These are phyloP conservation scores for Scutellaria minor DNA, from an alignment of 257 asterid species.

Conservation along the genomic window DNA sequence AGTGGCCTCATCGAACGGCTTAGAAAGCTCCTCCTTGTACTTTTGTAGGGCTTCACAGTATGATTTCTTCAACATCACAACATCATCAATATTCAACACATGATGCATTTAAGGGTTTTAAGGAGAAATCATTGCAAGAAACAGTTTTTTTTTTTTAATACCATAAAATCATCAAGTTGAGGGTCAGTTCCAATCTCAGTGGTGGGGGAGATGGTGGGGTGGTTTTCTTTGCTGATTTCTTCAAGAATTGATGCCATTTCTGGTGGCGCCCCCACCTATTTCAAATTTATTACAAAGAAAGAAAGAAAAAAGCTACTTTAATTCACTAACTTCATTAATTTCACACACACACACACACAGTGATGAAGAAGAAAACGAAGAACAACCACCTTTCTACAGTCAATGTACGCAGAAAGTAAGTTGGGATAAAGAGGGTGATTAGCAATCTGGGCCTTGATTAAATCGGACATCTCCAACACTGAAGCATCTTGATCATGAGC, in stretches of 20 bases:
- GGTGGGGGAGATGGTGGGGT: constrained; percentile 26
- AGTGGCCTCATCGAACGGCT: constrained; percentile 82
- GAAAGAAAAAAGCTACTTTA: too few relatives aligned
- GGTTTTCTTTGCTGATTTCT: constrained; percentile 64
- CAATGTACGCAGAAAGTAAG: constrained; percentile 71
- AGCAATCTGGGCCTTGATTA: constrained; percentile 76
- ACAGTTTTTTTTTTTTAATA: constrained; percentile 7
- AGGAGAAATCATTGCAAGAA: neutral
- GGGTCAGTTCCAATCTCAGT: constrained; percentile 66
- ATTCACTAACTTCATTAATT: too few relatives aligned
- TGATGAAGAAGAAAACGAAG: neutral
- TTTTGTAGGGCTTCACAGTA: constrained; percentile 66
- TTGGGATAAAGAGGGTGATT: constrained; percentile 84
- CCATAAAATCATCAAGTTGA: constrained; percentile 86
- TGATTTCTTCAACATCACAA: constrained; percentile 53
- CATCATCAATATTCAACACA: neutral
- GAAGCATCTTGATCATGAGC: constrained; percentile 11
- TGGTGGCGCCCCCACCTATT: constrained; percentile 78
- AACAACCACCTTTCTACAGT: constrained; percentile 66
- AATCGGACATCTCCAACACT: constrained; percentile 51
- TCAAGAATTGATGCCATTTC: constrained; percentile 73
- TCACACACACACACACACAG: neutral
- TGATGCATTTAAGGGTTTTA: neutral
- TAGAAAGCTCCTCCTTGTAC: constrained; percentile 68
- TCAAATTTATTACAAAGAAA: neutral